These are phyloP conservation scores for Backusella westeae DNA, from an alignment of 192 early-diverging fungal genomes.

Conservation along the genomic window DNA sequence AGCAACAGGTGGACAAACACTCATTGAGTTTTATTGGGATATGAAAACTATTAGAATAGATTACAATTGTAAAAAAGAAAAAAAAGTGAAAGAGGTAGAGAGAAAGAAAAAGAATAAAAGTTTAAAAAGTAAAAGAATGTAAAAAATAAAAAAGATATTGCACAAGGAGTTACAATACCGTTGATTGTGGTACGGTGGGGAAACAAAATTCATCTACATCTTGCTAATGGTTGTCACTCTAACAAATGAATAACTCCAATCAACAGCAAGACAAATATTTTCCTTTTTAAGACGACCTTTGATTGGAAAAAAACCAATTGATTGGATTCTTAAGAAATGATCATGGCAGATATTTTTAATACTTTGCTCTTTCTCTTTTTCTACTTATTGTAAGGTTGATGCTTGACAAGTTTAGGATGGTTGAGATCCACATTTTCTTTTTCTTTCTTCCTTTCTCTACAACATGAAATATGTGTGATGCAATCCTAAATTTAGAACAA, in stretches of 20 bases:
- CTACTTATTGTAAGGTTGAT: neutral
- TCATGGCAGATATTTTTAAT: neutral
- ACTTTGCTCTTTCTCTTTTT: neutral
- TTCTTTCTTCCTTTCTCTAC: neutral
- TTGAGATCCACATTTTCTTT: neutral
- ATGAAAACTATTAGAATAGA: neutral
- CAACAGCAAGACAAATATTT: neutral
- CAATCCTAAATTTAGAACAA: neutral
- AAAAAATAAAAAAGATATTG: neutral
- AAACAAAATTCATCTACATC: conserved; percentile 2
- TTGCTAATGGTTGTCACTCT: conserved; percentile 4
- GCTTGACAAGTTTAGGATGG: neutral
- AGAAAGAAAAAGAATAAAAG: neutral
- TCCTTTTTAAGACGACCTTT: neutral
- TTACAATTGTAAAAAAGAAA: neutral
- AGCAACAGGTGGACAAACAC: neutral
- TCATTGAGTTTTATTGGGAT: neutral
- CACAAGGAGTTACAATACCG: neutral
- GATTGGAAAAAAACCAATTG: neutral
- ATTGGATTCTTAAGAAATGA: neutral
- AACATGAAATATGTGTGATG: neutral
- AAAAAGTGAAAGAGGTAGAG: neutral
- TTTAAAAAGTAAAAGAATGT: neutral
- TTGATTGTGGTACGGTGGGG: neutral
- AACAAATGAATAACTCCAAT: neutral